Percentiles rank a stretch among this genome's conserved stretches.
These are phyloP conservation scores for Pythium biforme DNA, from an alignment of 352 stramenopile genomes.

Conservation along the genomic window DNA sequence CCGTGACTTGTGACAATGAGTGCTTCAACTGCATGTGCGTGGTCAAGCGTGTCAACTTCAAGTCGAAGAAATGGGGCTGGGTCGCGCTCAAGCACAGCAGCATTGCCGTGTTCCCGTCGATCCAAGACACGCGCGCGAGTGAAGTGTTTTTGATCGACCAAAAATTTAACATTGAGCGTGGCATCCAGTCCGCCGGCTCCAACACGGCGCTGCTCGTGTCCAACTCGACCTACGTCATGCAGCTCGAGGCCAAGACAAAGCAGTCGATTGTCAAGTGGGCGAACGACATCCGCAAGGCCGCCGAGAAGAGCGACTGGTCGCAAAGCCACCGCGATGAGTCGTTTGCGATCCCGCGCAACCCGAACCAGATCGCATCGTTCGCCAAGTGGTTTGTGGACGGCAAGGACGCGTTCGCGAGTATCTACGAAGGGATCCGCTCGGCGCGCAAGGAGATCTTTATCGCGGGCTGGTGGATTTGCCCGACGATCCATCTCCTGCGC, in stretches of 20 bases:
- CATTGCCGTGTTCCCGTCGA: constrained; percentile 79
- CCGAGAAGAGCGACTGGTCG: constrained; percentile 71
- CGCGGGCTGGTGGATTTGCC: constrained; percentile 88
- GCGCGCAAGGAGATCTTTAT: constrained; percentile 90
- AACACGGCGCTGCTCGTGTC: constrained; percentile 77
- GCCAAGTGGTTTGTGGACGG: constrained; percentile 85
- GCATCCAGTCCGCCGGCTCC: constrained; percentile 74
- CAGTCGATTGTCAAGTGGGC: constrained; percentile 81
- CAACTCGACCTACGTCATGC: constrained; percentile 83
- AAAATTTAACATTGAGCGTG: constrained; percentile 80
- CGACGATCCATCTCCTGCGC: constrained; percentile 79
- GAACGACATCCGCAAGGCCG: constrained; percentile 74
- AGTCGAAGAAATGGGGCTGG: constrained; percentile 80
- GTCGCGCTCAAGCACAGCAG: constrained; percentile 80
- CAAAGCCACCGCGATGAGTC: constrained; percentile 79
- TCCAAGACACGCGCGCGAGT: constrained; percentile 60
- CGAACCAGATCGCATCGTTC: constrained; percentile 56
- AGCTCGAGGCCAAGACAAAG: constrained; percentile 80
- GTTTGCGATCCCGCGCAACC: constrained; percentile 72
- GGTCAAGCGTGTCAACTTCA: constrained; percentile 82
- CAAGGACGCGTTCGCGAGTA: constrained; percentile 67
- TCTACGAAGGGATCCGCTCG: constrained; percentile 58
- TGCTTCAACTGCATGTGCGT: constrained; percentile 90
- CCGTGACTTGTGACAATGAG: constrained; percentile 79
- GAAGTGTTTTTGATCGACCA: constrained; percentile 81